phyloP scores from a whole-genome alignment of 2,329 filamentous ascomycete genomes.

The Atkinsonella hypoxylon region DNA sequence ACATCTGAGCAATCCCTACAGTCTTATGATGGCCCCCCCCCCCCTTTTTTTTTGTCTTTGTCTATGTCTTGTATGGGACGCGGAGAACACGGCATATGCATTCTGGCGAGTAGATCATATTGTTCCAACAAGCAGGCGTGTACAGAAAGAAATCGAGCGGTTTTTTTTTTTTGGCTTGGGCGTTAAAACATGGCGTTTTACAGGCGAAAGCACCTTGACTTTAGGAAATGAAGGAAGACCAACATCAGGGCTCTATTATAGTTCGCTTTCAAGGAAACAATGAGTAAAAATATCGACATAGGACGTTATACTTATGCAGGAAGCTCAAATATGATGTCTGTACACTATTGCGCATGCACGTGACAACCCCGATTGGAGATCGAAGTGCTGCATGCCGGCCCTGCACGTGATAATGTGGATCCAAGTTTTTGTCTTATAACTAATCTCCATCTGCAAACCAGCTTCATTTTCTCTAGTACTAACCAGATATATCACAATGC shows the following conservation, averaged over 20 bases:
- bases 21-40: background rate
- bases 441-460: background rate
- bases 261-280: background rate
- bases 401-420: constrained; percentile 9
- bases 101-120: background rate
- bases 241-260: background rate
- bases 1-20: background rate
- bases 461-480: background rate
- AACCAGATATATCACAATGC: constrained; percentile 18
- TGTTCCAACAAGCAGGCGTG: constrained; percentile 1
- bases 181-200: background rate
- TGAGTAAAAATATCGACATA: background rate
- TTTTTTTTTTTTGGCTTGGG: background rate
- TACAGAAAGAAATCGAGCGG: background rate
- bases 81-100: background rate
- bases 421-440: background rate
- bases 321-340: background rate
- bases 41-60: background rate
- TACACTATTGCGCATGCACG: background rate
- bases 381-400: no score
- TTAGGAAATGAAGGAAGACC: no score
- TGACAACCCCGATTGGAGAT: no score
- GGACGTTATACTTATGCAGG: background rate
- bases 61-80: background rate
- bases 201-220: background rate